Percentiles rank a stretch among this genome's conserved stretches.
phyloP scores from a whole-genome alignment of 371 early-diverging fungal species.

The Saksenaea oblongispora region DNA sequence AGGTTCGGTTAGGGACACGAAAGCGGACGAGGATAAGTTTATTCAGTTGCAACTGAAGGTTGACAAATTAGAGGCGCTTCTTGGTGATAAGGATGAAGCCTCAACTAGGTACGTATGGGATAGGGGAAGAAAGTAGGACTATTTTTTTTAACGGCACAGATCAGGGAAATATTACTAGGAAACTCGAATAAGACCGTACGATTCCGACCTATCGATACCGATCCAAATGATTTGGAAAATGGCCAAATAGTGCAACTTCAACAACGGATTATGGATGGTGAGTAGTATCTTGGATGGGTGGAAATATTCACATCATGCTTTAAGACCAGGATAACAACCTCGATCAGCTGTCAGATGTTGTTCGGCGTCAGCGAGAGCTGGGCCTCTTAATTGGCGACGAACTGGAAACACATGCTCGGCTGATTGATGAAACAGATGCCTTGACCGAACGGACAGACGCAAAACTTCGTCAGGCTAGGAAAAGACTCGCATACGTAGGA shows the following conservation, averaged over 20 bases:
- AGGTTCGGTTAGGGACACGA: constrained; percentile 59
- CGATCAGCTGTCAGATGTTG: constrained; percentile 64
- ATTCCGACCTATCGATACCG: constrained; percentile 44
- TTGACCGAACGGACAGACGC: constrained; percentile 65
- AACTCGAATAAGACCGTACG: constrained; percentile 41
- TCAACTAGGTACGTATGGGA: constrained; percentile 40
- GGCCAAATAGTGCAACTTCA: constrained; percentile 74
- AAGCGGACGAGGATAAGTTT: constrained; percentile 58
- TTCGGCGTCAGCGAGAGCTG: constrained; percentile 75
- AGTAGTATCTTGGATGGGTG: constrained; percentile 1
- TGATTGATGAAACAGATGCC: constrained; percentile 74
- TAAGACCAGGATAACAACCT: constrained; percentile 78
- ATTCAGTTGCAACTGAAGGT: constrained; percentile 62
- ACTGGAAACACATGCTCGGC: constrained; percentile 71
- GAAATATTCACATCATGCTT: background rate
- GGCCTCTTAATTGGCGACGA: constrained; percentile 80
- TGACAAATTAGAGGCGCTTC: constrained; percentile 61
- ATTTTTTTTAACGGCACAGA: background rate
- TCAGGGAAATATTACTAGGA: constrained; percentile 35
- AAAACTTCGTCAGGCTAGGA: constrained; percentile 58
- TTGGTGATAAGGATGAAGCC: constrained; percentile 53
- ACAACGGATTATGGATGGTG: constrained; percentile 76
- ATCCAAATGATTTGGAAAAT: constrained; percentile 54
- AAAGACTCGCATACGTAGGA: constrained; percentile 43
- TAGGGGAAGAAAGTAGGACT: background rate